Conservation (phyloP, 2,329 filamentous ascomycete species). For the Pseudocercospora eumusae region DNA sequence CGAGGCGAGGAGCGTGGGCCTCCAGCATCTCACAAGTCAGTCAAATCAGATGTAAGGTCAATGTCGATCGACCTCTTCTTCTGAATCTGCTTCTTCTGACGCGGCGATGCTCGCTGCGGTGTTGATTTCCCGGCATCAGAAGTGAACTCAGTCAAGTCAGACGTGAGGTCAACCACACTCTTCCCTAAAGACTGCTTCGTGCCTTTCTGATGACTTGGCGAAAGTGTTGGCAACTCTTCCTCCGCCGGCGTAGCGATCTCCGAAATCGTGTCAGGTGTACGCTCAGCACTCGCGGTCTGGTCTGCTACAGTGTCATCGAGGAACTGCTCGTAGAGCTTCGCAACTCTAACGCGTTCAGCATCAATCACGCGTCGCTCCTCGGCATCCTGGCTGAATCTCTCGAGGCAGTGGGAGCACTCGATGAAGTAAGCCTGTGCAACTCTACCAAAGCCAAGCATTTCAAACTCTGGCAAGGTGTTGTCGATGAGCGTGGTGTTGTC, state of each 20-base stretch:
- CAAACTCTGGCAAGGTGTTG: conserved; percentile 55
- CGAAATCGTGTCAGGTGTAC: conserved; percentile 27
- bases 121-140: not conserved
- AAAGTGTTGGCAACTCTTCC: not conserved
- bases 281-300: conserved; percentile 1
- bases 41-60: not conserved
- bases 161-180: not conserved
- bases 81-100: not conserved
- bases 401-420: conserved; percentile 51
- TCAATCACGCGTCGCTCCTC: conserved; percentile 14
- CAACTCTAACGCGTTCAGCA: conserved; percentile 20
- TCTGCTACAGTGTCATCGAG: conserved; percentile 1
- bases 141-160: conserved; percentile 4
- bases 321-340: conserved; percentile 13
- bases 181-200: not conserved
- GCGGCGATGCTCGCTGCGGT: not conserved
- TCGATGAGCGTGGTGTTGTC: conserved; percentile 53
- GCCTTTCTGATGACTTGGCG: not conserved
- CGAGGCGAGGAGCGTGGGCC: not conserved
- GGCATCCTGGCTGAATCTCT: conserved; percentile 40
- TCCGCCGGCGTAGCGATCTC: conserved; percentile 29
- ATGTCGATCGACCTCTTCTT: not conserved
- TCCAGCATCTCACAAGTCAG: not conserved
- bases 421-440: conserved; percentile 54
- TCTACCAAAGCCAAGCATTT: conserved; percentile 50